phyloP scores from a whole-genome alignment of 192 early-diverging fungal genomes.

The Haplosporangium gracile region DNA sequence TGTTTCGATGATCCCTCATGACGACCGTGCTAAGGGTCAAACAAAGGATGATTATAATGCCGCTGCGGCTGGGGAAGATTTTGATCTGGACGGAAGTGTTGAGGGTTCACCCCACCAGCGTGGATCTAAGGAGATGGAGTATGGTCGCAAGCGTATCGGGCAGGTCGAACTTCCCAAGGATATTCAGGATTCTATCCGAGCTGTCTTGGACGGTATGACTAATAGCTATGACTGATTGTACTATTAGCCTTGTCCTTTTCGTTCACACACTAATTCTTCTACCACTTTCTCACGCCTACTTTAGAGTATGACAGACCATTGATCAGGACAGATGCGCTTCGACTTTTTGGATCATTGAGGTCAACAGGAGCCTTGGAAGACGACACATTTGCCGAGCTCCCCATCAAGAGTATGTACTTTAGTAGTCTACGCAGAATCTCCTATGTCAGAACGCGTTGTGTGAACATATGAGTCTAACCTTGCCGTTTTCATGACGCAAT shows the following conservation, averaged over 20 bases:
- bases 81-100: background rate
- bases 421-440: background rate
- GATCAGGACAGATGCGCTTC: constrained; percentile 63
- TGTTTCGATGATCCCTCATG: constrained; percentile 47
- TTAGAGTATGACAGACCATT: constrained; percentile 58
- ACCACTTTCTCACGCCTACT: background rate
- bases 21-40: constrained; percentile 40
- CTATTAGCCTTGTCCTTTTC: background rate
- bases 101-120: constrained; percentile 19
- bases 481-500: background rate
- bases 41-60: constrained; percentile 33
- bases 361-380: constrained; percentile 60
- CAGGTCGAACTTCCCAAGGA: constrained; percentile 44
- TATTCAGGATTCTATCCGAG: constrained; percentile 46
- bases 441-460: background rate
- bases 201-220: constrained; percentile 29
- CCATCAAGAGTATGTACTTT: constrained; percentile 29
- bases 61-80: background rate
- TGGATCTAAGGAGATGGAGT: constrained; percentile 51
- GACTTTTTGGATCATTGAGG: constrained; percentile 66
- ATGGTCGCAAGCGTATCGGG: constrained; percentile 53
- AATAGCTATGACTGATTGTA: background rate
- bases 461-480: background rate
- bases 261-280: background rate
- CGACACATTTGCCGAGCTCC: background rate